These are phyloP conservation scores for Pythium folliculosum DNA, from an alignment of 352 stramenopile genomes.

Conservation along the genomic window DNA sequence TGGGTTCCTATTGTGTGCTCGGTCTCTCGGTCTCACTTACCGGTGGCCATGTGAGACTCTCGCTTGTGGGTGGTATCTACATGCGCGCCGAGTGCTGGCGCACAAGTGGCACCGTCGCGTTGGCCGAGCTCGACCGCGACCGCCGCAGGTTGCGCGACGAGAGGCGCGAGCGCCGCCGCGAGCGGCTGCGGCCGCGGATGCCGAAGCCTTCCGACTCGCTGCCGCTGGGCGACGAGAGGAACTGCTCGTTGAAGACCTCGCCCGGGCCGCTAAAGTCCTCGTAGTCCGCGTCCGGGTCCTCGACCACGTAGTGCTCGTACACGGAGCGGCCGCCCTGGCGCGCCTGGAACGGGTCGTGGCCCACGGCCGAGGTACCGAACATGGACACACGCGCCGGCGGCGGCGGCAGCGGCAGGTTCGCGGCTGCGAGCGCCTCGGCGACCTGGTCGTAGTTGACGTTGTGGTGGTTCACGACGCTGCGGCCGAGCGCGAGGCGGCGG, in stretches of 20 bases:
- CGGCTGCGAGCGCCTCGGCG: slow-evolving; percentile 26
- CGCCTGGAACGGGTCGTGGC: slow-evolving; percentile 53
- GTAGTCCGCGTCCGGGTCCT: slow-evolving; percentile 34
- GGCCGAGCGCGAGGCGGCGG: slow-evolving; percentile 36
- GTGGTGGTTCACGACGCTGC: slow-evolving; percentile 68
- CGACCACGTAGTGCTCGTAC: slow-evolving; percentile 68
- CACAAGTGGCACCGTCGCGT: slow-evolving; percentile 8
- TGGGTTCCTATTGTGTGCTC: too few relatives aligned
- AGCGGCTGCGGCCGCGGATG: slow-evolving; percentile 12
- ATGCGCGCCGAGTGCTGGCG: slow-evolving; percentile 20
- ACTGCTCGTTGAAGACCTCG: slow-evolving; percentile 53
- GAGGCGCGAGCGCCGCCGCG: slow-evolving; percentile 18
- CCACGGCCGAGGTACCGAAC: slow-evolving; percentile 41
- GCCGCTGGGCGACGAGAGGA: slow-evolving; percentile 35
- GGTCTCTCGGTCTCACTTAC: not conserved
- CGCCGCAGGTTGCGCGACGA: slow-evolving; percentile 19
- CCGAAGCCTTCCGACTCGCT: slow-evolving; percentile 19
- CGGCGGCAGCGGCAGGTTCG: slow-evolving; percentile 27
- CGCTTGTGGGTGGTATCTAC: not conserved
- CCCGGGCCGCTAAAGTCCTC: slow-evolving; percentile 28
- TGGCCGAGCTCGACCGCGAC: slow-evolving; percentile 29
- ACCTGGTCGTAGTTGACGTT: slow-evolving; percentile 46
- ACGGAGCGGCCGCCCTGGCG: slow-evolving; percentile 42
- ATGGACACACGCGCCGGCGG: slow-evolving; percentile 66
- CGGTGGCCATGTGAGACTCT: not conserved